Evolutionary conservation across 371 early-diverging fungal species (phyloP).

Genomic region (Mortierella sp.): DNA sequence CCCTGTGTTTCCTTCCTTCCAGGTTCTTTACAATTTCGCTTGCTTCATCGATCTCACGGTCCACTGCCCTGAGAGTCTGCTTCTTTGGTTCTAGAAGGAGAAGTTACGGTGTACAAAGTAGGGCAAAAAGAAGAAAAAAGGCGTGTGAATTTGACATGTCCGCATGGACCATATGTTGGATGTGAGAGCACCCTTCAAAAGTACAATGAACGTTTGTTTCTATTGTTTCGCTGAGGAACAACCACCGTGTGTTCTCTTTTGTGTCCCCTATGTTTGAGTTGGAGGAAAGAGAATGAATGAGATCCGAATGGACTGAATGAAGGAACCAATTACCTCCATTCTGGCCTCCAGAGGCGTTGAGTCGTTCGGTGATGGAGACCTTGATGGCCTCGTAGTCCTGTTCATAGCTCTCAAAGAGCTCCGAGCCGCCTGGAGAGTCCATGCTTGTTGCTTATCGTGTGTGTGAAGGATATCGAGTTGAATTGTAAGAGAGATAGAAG

Average conservation of each 20-base stretch:
- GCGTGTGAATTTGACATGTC: background rate
- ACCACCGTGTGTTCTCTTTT: background rate
- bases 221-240: background rate
- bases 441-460: constrained; percentile 2
- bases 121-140: background rate
- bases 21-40: constrained; percentile 86
- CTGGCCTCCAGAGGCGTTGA: constrained; percentile 69
- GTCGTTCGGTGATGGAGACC: constrained; percentile 71
- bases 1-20: background rate
- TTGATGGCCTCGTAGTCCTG: constrained; percentile 82
- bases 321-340: constrained; percentile 63
- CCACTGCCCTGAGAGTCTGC: constrained; percentile 77
- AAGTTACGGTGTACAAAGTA: background rate
- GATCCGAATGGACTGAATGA: background rate
- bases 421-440: constrained; percentile 66
- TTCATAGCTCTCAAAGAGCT: constrained; percentile 91
- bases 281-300: background rate
- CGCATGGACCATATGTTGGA: background rate
- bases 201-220: background rate
- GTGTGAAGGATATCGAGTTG: background rate
- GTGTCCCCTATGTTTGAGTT: background rate
- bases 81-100: constrained; percentile 75
- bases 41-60: constrained; percentile 91
- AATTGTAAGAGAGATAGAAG: background rate
- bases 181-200: background rate